These are phyloP conservation scores for Tulasnella sp. DNA, from an alignment of 768 basidiomycete species.

Conservation along the genomic window DNA sequence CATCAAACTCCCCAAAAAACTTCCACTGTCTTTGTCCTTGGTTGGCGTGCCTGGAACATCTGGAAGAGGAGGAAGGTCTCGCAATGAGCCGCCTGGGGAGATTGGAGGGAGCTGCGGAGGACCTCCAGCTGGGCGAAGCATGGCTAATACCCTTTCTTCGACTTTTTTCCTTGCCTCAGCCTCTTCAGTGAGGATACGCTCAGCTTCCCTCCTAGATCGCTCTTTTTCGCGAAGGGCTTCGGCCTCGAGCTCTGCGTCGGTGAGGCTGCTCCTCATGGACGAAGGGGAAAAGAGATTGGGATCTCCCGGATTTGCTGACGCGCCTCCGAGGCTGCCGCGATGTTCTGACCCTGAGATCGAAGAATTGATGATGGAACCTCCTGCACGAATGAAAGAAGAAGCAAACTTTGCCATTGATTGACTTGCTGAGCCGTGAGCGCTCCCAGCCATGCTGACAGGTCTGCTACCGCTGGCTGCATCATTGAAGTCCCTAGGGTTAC, in stretches of 20 bases:
- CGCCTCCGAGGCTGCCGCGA: background rate
- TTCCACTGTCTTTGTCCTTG: slow-evolving; percentile 15
- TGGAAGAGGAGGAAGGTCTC: background rate
- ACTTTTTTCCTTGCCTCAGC: slow-evolving; percentile 49
- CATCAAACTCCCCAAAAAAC: slow-evolving; percentile 70
- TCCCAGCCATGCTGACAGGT: background rate
- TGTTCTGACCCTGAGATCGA: slow-evolving; percentile 1
- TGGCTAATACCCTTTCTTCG: slow-evolving; percentile 64
- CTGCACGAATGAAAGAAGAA: slow-evolving; percentile 5
- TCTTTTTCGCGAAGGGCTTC: slow-evolving; percentile 70
- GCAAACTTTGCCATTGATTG: background rate
- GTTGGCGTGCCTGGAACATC: background rate
- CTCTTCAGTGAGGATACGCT: slow-evolving; percentile 58
- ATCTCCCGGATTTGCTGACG: background rate
- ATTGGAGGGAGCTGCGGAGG: slow-evolving; percentile 35
- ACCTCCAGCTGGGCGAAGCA: slow-evolving; percentile 37
- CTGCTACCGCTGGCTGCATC: background rate
- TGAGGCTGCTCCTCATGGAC: slow-evolving; percentile 19
- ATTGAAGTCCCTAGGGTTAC: too few relatives aligned
- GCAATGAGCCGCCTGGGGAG: slow-evolving; percentile 36
- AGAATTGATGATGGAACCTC: background rate
- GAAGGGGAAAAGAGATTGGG: slow-evolving; percentile 8
- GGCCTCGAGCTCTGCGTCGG: slow-evolving; percentile 70
- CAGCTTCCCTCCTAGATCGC: slow-evolving; percentile 59
- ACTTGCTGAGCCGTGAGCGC: background rate